Percentiles rank a stretch among this genome's conserved stretches.
phyloP scores from a whole-genome alignment of 179 eudicot species.

The Corrigiola litoralis region DNA sequence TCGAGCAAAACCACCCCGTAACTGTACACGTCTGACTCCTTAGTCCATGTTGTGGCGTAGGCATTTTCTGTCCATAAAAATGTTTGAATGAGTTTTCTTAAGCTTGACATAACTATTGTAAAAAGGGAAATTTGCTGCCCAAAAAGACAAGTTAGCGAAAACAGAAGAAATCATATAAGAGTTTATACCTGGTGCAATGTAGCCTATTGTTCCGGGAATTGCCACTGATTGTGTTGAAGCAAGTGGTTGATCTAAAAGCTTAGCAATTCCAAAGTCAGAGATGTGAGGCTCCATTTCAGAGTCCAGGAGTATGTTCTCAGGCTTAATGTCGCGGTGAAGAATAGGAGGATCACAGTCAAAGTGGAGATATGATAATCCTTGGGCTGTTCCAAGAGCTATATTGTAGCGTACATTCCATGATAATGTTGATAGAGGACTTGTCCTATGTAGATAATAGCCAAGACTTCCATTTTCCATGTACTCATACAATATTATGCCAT shows the following conservation, averaged over 20 bases:
- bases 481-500: conserved; percentile 58
- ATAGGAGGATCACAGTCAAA: conserved; percentile 73
- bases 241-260: conserved; percentile 56
- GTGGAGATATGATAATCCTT: conserved; percentile 78
- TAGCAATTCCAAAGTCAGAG: conserved; percentile 88
- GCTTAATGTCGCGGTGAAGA: conserved; percentile 82
- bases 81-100: conserved; percentile 2
- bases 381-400: conserved; percentile 79
- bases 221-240: conserved; percentile 34
- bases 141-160: no score
- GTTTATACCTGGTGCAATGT: conserved; percentile 79
- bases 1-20: conserved; percentile 79
- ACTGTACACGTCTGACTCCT: conserved; percentile 79
- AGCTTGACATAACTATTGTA: background rate
- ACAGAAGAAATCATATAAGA: no score
- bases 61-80: conserved; percentile 54
- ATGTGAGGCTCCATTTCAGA: conserved; percentile 80
- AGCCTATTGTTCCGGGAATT: conserved; percentile 71
- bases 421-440: conserved; percentile 29
- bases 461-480: conserved; percentile 86
- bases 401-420: conserved; percentile 58
- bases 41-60: conserved; percentile 42
- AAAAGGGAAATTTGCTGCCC: no score
- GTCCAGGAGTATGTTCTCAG: conserved; percentile 72
- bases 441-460: conserved; percentile 53